Conservation (phyloP, 1,284 basidiomycete species). For the Pterulicium gracile region DNA sequence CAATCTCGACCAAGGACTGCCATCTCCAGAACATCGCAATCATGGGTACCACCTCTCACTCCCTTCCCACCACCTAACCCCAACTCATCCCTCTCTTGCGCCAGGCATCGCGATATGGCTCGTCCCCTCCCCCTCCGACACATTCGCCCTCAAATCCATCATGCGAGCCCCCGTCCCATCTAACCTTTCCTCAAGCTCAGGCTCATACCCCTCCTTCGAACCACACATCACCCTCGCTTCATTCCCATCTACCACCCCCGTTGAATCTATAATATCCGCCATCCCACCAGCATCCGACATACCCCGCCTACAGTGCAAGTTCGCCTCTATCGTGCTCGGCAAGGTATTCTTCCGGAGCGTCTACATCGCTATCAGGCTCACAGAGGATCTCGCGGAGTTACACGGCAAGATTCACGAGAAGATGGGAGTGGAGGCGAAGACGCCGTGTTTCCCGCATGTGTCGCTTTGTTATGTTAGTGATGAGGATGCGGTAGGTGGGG, state of each 20-base stretch:
- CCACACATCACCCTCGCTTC: constrained; percentile 64
- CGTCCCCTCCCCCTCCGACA: constrained; percentile 26
- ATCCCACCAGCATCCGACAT: constrained; percentile 34
- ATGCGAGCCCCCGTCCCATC: constrained; percentile 22
- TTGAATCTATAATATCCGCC: constrained; percentile 14
- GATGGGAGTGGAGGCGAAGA: constrained; percentile 30
- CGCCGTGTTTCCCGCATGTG: constrained; percentile 54
- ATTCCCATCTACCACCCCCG: constrained; percentile 23
- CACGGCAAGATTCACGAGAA: constrained; percentile 33
- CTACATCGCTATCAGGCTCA: constrained; percentile 38
- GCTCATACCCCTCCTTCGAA: constrained; percentile 46
- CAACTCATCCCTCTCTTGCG: too few species aligned
- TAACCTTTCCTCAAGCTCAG: constrained; percentile 12
- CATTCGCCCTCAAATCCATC: constrained; percentile 20
- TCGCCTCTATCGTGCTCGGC: constrained; percentile 43
- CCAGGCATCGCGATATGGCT: constrained; percentile 34
- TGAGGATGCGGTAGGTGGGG: constrained; percentile 33
- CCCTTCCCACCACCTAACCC: too few species aligned
- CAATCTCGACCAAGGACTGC: too few species aligned
- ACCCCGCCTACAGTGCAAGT: constrained; percentile 27
- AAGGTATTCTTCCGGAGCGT: constrained; percentile 61
- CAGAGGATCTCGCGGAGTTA: constrained; percentile 33
- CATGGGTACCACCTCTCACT: too few species aligned
- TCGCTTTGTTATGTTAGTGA: constrained; percentile 64
- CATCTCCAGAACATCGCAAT: too few species aligned